These are phyloP conservation scores for Rhamnella rubrinervis DNA, from an alignment of 331 rosid genomes.

Conservation along the genomic window DNA sequence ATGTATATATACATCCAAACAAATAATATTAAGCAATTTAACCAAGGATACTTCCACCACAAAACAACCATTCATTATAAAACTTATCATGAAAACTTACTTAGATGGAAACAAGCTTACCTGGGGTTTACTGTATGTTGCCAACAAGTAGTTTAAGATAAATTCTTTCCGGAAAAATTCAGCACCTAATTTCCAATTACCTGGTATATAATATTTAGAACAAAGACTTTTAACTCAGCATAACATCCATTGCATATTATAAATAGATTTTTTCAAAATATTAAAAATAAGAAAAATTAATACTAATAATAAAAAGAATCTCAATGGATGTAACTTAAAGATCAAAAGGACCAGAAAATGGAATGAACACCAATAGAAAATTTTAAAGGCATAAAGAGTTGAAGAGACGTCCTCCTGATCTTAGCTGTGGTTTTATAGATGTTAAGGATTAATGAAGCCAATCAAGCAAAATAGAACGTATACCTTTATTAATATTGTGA, in stretches of 20 bases:
- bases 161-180: conserved; percentile 48
- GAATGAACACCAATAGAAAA: conserved; percentile 4
- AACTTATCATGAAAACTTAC: neutral
- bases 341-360: neutral
- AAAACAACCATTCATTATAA: conserved; percentile 1
- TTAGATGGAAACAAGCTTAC: conserved; percentile 36
- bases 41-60: neutral
- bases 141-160: conserved; percentile 75
- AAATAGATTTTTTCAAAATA: conserved; percentile 3
- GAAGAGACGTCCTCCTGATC: conserved; percentile 14
- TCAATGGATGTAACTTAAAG: no score
- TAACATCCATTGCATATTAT: conserved; percentile 1
- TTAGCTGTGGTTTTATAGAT: neutral
- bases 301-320: no score
- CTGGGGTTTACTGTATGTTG: conserved; percentile 91
- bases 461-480: conserved; percentile 9
- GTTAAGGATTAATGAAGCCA: conserved; percentile 8
- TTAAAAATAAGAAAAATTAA: neutral
- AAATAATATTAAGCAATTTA: conserved; percentile 16
- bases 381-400: conserved; percentile 4
- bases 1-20: neutral
- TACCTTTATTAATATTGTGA: conserved; percentile 46
- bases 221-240: conserved; percentile 10
- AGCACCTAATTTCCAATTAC: conserved; percentile 78
- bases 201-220: conserved; percentile 40